A percentile compares a stretch with the other conserved stretches of the same genome.
Conservation (phyloP, 805 yeast species). For the Metschnikowia santaceciliae region DNA sequence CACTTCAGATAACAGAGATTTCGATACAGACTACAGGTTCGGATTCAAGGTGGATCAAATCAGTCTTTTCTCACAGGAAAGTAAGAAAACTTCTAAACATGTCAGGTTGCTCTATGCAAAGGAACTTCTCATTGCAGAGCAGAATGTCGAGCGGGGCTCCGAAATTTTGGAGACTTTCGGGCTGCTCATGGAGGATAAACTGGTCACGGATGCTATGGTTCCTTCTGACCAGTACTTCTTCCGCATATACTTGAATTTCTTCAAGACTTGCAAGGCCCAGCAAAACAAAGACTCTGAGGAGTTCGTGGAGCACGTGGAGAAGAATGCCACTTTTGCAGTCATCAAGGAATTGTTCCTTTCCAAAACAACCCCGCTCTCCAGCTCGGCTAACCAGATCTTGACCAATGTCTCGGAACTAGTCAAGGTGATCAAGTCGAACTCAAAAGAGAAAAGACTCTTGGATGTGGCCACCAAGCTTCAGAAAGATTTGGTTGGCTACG, state of each 20-base stretch:
- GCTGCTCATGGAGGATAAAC: constrained; percentile 20
- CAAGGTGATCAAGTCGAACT: constrained; percentile 11
- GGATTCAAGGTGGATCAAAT: constrained; percentile 33
- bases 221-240: constrained; percentile 25
- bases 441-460: constrained; percentile 8
- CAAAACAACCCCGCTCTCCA: constrained; percentile 16
- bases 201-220: constrained; percentile 10
- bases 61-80: constrained; percentile 14
- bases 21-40: constrained; percentile 49
- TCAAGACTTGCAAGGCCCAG: constrained; percentile 23
- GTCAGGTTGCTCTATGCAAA: constrained; percentile 34
- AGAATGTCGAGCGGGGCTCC: constrained; percentile 23
- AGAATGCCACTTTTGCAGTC: constrained; percentile 30
- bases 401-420: constrained; percentile 12
- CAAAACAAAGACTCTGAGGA: constrained; percentile 20
- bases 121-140: constrained; percentile 38
- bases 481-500: constrained; percentile 9
- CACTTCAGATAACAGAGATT: constrained; percentile 58
- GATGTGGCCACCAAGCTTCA: constrained; percentile 9
- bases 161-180: constrained; percentile 24
- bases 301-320: constrained; percentile 27
- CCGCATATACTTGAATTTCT: constrained; percentile 25
- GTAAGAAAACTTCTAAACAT: constrained; percentile 21
- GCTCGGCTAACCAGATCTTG: constrained; percentile 10
- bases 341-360: constrained; percentile 17